phyloP scores from a whole-genome alignment of 805 yeast genomes.

The Wickerhamomyces hampshirensis region DNA sequence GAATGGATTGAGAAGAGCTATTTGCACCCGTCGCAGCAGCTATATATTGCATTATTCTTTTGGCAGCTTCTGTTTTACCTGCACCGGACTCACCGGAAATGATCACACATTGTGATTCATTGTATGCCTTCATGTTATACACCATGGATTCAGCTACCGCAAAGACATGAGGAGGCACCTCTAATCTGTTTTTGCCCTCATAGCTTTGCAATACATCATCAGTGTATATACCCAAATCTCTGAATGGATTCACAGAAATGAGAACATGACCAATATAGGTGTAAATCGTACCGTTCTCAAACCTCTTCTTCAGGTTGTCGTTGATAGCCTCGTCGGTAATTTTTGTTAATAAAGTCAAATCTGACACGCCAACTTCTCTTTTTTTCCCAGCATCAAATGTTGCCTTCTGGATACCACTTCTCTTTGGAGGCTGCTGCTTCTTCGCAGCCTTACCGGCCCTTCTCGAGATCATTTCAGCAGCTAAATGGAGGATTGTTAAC shows the following conservation, averaged over 20 bases:
- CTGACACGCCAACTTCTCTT: constrained; percentile 98
- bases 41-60: constrained; percentile 95
- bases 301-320: constrained; percentile 84
- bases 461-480: no score
- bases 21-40: constrained; percentile 79
- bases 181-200: constrained; percentile 88
- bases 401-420: constrained; percentile 74
- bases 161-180: constrained; percentile 96
- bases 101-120: constrained; percentile 94
- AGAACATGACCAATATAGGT: constrained; percentile 92
- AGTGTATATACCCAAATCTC: constrained; percentile 94
- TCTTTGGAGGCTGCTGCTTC: constrained; percentile 48
- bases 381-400: constrained; percentile 82
- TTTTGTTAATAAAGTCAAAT: constrained; percentile 80
- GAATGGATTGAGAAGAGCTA: constrained; percentile 61
- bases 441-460: constrained; percentile 54
- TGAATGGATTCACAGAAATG: constrained; percentile 94
- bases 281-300: constrained; percentile 84
- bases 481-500: neutral
- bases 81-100: constrained; percentile 98
- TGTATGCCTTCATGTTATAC: constrained; percentile 89
- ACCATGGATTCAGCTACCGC: constrained; percentile 98
- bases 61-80: constrained; percentile 97
- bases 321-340: constrained; percentile 91
- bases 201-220: constrained; percentile 69